Evolutionary conservation across 129 eudicot species (phyloP).

Genomic region (Deinandra increscens): DNA sequence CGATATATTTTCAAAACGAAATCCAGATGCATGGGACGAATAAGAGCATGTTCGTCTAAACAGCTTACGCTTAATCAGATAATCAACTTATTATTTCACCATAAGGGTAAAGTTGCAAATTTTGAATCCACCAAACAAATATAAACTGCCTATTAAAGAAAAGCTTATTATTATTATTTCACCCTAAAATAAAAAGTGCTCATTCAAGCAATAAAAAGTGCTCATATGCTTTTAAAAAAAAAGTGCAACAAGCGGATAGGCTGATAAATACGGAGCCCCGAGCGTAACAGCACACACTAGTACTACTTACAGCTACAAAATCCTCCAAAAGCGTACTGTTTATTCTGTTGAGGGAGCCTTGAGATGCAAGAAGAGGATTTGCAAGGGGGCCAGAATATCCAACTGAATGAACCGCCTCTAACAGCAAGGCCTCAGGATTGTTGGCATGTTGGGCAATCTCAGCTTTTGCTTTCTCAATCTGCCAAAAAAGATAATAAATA

Average conservation of each 20-base stretch:
- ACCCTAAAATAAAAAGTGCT: background rate
- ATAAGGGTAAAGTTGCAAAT: background rate
- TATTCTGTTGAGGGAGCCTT: slow-evolving; percentile 50
- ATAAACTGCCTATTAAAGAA: background rate
- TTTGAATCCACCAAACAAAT: background rate
- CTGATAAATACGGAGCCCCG: background rate
- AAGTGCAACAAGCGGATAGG: background rate
- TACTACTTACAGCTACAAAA: slow-evolving; percentile 71
- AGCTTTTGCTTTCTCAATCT: slow-evolving; percentile 65
- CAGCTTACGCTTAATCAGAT: background rate
- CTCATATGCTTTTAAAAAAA: too few relatives aligned
- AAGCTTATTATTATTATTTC: background rate
- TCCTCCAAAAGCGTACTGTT: slow-evolving; percentile 57
- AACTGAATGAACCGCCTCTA: slow-evolving; percentile 86
- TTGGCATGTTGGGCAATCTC: slow-evolving; percentile 64
- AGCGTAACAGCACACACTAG: too few relatives aligned
- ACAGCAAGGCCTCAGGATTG: slow-evolving; percentile 68
- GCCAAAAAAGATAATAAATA: slow-evolving; percentile 6
- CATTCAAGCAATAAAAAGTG: background rate
- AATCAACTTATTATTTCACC: too few relatives aligned
- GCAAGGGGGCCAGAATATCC: slow-evolving; percentile 79
- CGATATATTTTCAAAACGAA: slow-evolving; percentile 3
- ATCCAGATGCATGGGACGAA: background rate
- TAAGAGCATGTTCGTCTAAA: background rate
- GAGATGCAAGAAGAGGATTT: slow-evolving; percentile 64